Evolutionary conservation across 1,284 basidiomycete genomes (phyloP).

Genomic region (Ustilago sp.): DNA sequence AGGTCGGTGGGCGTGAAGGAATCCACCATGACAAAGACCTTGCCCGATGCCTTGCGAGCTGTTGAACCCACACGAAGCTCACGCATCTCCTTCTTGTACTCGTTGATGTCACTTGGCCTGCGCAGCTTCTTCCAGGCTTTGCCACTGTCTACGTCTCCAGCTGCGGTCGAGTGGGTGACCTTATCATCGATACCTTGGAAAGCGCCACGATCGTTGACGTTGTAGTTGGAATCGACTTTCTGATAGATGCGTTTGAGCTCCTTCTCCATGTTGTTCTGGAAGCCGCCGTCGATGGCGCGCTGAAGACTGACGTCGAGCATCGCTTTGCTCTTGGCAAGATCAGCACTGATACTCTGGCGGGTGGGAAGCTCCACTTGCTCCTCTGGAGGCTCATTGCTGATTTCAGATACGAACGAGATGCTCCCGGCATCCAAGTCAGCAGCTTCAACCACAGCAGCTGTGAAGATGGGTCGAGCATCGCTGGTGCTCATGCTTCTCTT

Average conservation of each 20-base stretch:
- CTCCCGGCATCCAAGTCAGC: constrained; percentile 15
- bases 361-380: constrained; percentile 46
- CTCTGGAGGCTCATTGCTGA: constrained; percentile 15
- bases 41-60: constrained; percentile 83
- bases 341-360: constrained; percentile 53
- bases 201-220: constrained; percentile 62
- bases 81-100: constrained; percentile 87
- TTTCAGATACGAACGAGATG: constrained; percentile 11
- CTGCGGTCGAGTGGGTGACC: constrained; percentile 77
- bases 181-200: constrained; percentile 66
- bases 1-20: constrained; percentile 63
- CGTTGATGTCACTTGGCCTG: constrained; percentile 93
- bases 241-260: constrained; percentile 62
- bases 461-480: constrained; percentile 44
- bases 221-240: constrained; percentile 72
- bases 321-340: constrained; percentile 54
- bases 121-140: constrained; percentile 89
- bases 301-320: constrained; percentile 58
- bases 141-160: constrained; percentile 83
- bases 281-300: constrained; percentile 55
- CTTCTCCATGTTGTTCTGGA: constrained; percentile 57
- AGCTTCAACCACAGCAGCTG: constrained; percentile 22
- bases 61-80: constrained; percentile 82
- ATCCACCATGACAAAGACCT: constrained; percentile 84
- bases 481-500: constrained; percentile 61